These are phyloP conservation scores for Xerocomellus chrysenteron DNA, from an alignment of 768 basidiomycete genomes.

Conservation along the genomic window DNA sequence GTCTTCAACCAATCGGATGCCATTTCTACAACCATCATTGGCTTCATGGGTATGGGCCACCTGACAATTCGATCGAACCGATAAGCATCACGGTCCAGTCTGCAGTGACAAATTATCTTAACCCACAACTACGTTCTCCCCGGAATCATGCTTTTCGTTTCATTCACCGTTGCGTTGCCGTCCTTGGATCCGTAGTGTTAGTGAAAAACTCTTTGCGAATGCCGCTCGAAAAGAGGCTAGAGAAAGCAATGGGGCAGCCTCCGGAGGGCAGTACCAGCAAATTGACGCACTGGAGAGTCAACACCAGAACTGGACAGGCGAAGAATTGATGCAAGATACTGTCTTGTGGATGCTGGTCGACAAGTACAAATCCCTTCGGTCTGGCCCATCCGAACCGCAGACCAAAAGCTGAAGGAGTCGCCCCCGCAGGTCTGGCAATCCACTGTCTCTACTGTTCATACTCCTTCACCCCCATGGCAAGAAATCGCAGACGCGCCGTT, in stretches of 20 bases:
- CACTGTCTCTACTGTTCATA: neutral
- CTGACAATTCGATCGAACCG: neutral
- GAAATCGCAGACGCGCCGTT: slow-evolving; percentile 44
- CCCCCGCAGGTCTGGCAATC: slow-evolving; percentile 40
- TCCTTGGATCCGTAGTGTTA: slow-evolving; percentile 33
- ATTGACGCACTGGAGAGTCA: slow-evolving; percentile 40
- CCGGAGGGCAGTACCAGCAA: slow-evolving; percentile 15
- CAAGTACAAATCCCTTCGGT: slow-evolving; percentile 81
- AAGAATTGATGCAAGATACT: slow-evolving; percentile 66
- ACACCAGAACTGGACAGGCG: slow-evolving; percentile 74
- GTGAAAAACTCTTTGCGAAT: slow-evolving; percentile 66
- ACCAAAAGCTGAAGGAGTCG: slow-evolving; percentile 59
- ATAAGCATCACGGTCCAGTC: neutral
- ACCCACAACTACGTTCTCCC: neutral
- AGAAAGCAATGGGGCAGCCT: slow-evolving; percentile 15
- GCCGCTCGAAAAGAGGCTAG: slow-evolving; percentile 55
- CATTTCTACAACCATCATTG: neutral
- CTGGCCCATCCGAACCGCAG: slow-evolving; percentile 55
- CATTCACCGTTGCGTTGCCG: slow-evolving; percentile 4
- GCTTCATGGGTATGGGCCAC: no score
- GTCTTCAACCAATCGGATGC: neutral
- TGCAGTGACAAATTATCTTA: neutral
- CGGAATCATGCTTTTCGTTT: neutral
- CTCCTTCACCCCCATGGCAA: slow-evolving; percentile 2
- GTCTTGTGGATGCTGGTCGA: slow-evolving; percentile 85